phyloP scores from a whole-genome alignment of 169 alveolate genomes.

The Cryptosporidium viatorum region DNA sequence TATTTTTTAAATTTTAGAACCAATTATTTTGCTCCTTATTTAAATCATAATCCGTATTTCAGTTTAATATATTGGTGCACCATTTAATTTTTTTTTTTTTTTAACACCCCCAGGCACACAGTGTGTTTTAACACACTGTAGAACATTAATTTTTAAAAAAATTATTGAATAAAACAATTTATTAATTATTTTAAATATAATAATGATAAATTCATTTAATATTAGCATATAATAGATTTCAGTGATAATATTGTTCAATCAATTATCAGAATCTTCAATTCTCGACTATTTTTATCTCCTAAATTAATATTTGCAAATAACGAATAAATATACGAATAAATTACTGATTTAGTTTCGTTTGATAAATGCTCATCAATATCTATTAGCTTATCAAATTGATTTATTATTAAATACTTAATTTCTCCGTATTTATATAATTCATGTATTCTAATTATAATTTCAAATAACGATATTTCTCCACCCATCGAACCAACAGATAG shows the following conservation, averaged over 20 bases:
- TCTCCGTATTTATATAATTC: constrained; percentile 33
- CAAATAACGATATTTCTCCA: constrained; percentile 38
- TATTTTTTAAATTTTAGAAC: background rate
- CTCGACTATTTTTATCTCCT: background rate
- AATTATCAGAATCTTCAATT: background rate
- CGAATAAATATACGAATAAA: constrained; percentile 27
- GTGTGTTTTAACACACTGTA: constrained; percentile 23
- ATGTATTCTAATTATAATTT: constrained; percentile 40
- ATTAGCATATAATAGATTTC: background rate
- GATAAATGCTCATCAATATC: constrained; percentile 18
- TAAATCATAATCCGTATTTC: background rate
- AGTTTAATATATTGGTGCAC: constrained; percentile 4
- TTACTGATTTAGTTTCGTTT: constrained; percentile 23
- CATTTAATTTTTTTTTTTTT: background rate
- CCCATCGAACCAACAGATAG: background rate
- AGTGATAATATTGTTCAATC: background rate
- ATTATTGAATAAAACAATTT: background rate
- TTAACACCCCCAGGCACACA: constrained; percentile 33
- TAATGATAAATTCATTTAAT: background rate
- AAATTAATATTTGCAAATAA: constrained; percentile 16
- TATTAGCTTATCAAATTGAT: constrained; percentile 40
- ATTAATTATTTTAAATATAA: background rate
- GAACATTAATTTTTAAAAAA: no score
- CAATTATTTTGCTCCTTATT: background rate
- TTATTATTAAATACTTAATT: constrained; percentile 39